Evolutionary conservation across 352 stramenopile genomes (phyloP).

Genomic region (Pythium aquatile): DNA sequence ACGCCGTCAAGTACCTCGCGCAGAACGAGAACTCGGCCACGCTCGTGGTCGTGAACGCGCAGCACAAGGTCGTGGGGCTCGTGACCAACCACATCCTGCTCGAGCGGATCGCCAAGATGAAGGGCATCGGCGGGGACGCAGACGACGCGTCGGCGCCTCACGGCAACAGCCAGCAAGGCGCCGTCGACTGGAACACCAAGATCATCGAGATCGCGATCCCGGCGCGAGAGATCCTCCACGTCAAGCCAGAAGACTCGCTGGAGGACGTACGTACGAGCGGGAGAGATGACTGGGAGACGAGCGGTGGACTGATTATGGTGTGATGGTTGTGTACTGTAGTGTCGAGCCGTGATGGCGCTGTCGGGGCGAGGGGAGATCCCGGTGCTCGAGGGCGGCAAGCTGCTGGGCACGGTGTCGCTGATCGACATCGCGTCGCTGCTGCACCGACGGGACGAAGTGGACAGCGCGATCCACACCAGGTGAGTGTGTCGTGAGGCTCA

Average conservation of each 20-base stretch:
- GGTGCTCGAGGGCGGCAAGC: constrained; percentile 62
- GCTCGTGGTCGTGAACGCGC: constrained; percentile 68
- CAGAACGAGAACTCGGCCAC: constrained; percentile 77
- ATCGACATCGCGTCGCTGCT: constrained; percentile 75
- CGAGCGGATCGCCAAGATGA: constrained; percentile 58
- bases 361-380: constrained; percentile 66
- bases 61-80: constrained; percentile 72
- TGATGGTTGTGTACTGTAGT: constrained; percentile 34
- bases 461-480: constrained; percentile 50
- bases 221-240: constrained; percentile 68
- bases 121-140: constrained; percentile 24
- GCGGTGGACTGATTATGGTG: not conserved
- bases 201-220: constrained; percentile 67
- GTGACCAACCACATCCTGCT: constrained; percentile 77
- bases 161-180: constrained; percentile 2
- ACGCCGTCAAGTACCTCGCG: constrained; percentile 61
- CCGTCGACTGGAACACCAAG: constrained; percentile 55
- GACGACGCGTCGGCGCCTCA: not conserved
- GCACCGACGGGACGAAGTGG: constrained; percentile 57
- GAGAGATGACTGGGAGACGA: not conserved
- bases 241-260: constrained; percentile 70
- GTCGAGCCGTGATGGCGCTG: constrained; percentile 73
- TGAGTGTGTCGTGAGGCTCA: constrained; percentile 11
- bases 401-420: constrained; percentile 77
- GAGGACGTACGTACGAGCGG: constrained; percentile 48